Evolutionary conservation across 441 rosid species (phyloP), one percentile per base, ranked within the genome.

Genomic region (Iberis amara): DNA sequence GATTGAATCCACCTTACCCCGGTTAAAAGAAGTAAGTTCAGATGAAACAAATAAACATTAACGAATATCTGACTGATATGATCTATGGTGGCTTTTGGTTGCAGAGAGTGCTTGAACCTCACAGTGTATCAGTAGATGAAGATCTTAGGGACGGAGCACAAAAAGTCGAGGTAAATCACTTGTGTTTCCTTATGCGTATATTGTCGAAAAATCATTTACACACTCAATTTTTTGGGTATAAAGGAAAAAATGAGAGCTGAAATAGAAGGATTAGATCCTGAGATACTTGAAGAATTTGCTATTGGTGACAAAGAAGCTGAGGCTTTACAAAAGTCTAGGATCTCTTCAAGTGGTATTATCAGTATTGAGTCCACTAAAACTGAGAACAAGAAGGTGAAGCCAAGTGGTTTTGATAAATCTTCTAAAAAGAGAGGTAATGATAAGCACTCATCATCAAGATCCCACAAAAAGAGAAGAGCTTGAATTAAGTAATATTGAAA

Each of bases 131-230:
- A 0, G 75, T 94, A 59, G 96, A 85, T 4, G 96, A 89, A 52
- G 99, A 89, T 74, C 95, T 89, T 11, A 81, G 77, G 47, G 89
- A 82, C 47, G 99, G 62, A n/a, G 97, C 96, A 37, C 75, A 65
- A 73, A 73, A 85, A 82, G 94, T 80, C 54, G 86, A 85, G 97
- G 99, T 91, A 53, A n/a, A 31, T 56, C 12, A 37, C 50, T 28
- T 52, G 12, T 37, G 27, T 66, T 47, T 46, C 6, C 14, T 37
- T 33, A 5, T 12, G 12, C 10, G 4, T 42, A 23, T 27, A 18
- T 13, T 14, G 8, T 35, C 1, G 42, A 44, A 30, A n/a, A 28
- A 6, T 42, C 28, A 21, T 13, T 51, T 21, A 26, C 30, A 43
- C 13, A 21, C 43, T 43, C 6, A 6, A 38, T 45, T 24, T 41